Evolutionary conservation across 805 yeast species (phyloP), one percentile per base, ranked within the genome.

Genomic region (Sugiyamaella americana): DNA sequence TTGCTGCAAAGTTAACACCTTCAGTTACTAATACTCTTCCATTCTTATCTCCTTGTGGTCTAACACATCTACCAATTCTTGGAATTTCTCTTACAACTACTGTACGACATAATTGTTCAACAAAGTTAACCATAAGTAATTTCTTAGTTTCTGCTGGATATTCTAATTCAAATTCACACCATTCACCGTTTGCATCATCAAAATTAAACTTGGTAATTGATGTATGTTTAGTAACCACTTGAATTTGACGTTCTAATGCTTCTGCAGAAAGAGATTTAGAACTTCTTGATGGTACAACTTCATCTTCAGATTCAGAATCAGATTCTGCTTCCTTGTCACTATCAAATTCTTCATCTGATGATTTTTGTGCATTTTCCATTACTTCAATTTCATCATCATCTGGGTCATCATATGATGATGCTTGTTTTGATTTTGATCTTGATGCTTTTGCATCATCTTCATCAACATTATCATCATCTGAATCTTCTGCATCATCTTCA

Each of bases 1-100:
- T 87, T 43, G 96, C 94, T 62, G 75, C 75, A 80, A 93, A 93
- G 71, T 93, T 93, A 43, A 93, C 98, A 69, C 99, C 99, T 69
- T 94, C 99, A 19, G 99, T 91, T 48, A 93, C 84, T 58, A 94
- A 74, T 36, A 76, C 74, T 58, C 78, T 79, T 41, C 84, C 87
- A 57, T 75, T 75, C 58, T 78, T 84, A 26, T 83, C 76, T 19
- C 52, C 49, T 46, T 68, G 69, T 43, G 96, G 95, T 55, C 83
- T 87, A 53, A 91, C 71, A 75, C 98, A 89, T 67, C 98, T 83
- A 23, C 96, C 97, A 61, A 93, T 91, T 46, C 75, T 73, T 47
- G 93, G 84, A 55, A 89, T 82, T 68, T 94, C 96, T 59, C 97
- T 83, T 17, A 93, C 96, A 53, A 93, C 96, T 46, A 87, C 85